Evolutionary conservation across 106 monocot genomes (phyloP), one percentile per base, ranked within the genome.

Genomic region (Gastrodia elata): DNA sequence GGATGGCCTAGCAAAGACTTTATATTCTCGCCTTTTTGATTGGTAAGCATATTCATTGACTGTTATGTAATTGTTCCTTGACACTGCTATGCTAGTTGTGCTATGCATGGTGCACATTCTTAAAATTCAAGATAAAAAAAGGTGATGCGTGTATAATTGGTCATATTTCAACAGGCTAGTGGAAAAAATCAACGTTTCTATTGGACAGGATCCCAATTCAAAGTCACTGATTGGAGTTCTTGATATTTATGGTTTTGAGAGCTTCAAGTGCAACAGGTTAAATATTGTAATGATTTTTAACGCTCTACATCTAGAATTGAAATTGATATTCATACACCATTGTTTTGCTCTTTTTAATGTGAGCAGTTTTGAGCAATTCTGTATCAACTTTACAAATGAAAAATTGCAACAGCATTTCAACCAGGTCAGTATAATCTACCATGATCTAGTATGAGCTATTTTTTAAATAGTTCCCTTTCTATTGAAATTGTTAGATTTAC

Each of bases 221-320:
- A 94, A 89, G 65, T 83, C 84, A 28, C 75, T 91, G 38, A 94
- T 94, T 80, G 94, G 94, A 73, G 91, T 94, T 64, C 89, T 94
- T 76, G 94, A 94, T 82, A 94, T 94, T 42, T 94, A 94, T 89
- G 94, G 94, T 3, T 94, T 94, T 87, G 94, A 94, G 79, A 94
- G 94, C 74, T 94, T 94, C 79, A 91, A 91, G 79, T 78, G 77
- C 39, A 94, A 94, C 28, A 94, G 94, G 94, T 94, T 80, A 72
- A 32, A 46, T 28, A 42, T 75, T 16, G n/a, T 37, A 67, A 38
- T 36, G 67, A 34, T 38, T 35, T 67, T 5, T 6, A 38, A 20
- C 16, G 20, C 37, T 37, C 16, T 8, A 67, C 18, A 1, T 67
- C 2, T 20, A 67, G 0, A 3, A 10, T 37, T 67, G 37, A 67